Conservation (phyloP, 2,329 filamentous ascomycete species). For the Penicillium expansum region DNA sequence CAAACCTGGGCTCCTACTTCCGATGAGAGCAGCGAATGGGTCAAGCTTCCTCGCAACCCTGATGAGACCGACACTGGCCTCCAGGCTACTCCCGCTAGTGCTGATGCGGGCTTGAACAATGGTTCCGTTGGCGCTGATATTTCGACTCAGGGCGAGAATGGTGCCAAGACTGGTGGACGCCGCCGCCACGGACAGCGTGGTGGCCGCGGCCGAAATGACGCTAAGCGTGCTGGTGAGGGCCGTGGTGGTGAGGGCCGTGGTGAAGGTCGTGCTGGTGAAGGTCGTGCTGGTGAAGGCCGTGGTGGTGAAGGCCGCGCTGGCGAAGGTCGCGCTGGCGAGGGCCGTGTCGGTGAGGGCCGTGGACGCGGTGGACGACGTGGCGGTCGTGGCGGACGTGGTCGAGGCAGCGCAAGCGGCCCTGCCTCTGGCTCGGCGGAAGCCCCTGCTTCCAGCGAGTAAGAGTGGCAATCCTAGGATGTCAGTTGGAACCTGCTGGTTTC, state of each 20-base stretch:
- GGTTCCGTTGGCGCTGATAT: constrained; percentile 54
- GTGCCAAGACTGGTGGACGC: constrained; percentile 41
- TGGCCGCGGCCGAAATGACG: constrained; percentile 37
- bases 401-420: constrained; percentile 30
- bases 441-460: constrained; percentile 14
- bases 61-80: constrained; percentile 69
- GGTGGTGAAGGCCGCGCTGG: constrained; percentile 15
- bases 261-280: no score
- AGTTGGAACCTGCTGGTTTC: not conserved
- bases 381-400: constrained; percentile 20
- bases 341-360: constrained; percentile 33
- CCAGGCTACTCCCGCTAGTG: constrained; percentile 58
- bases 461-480: constrained; percentile 3
- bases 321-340: constrained; percentile 26
- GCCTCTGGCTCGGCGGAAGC: constrained; percentile 9
- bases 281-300: constrained; percentile 34
- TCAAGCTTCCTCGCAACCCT: constrained; percentile 70
- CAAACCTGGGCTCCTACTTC: constrained; percentile 52
- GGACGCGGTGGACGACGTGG: constrained; percentile 31
- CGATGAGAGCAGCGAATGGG: constrained; percentile 64
- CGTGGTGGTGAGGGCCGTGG: constrained; percentile 17
- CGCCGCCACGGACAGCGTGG: constrained; percentile 30
- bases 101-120: constrained; percentile 59
- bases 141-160: constrained; percentile 37
- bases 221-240: constrained; percentile 23